Evolutionary conservation across 2,329 filamentous ascomycete genomes (phyloP).

Genomic region (Aspergillus calidoustus): DNA sequence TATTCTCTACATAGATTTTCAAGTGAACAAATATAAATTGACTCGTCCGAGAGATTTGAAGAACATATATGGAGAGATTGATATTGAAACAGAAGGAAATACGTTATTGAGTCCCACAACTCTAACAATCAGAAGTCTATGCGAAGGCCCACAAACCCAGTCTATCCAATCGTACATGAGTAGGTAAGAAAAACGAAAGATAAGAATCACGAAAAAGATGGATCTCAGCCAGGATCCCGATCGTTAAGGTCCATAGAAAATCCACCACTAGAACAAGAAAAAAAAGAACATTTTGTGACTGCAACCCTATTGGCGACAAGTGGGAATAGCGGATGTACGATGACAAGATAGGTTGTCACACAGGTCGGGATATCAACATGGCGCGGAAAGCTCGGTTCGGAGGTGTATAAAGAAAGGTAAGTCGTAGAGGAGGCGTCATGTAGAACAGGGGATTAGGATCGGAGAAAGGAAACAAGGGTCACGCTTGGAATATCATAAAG

Average conservation of each 20-base stretch:
- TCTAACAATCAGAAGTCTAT: conserved; percentile 21
- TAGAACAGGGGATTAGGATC: conserved; percentile 7
- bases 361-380: conserved; percentile 5
- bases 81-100: conserved; percentile 17
- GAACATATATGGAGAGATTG: neutral
- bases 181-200: conserved; percentile 22
- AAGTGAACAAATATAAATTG: neutral
- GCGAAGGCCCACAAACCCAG: conserved; percentile 24
- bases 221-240: neutral
- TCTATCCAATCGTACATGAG: conserved; percentile 36
- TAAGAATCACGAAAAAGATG: conserved; percentile 19
- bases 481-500: conserved; percentile 24
- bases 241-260: neutral
- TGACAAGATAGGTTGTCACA: neutral
- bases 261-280: neutral
- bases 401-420: conserved; percentile 19
- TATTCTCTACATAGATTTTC: conserved; percentile 3
- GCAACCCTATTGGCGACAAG: neutral
- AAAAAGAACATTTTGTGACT: neutral
- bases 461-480: conserved; percentile 13
- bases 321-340: neutral
- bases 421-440: conserved; percentile 24
- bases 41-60: neutral
- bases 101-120: conserved; percentile 8
- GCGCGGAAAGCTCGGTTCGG: neutral